Base-by-base conservation (phyloP, 768 basidiomycete species). In the Cyclocybe cylindracea region DNA sequence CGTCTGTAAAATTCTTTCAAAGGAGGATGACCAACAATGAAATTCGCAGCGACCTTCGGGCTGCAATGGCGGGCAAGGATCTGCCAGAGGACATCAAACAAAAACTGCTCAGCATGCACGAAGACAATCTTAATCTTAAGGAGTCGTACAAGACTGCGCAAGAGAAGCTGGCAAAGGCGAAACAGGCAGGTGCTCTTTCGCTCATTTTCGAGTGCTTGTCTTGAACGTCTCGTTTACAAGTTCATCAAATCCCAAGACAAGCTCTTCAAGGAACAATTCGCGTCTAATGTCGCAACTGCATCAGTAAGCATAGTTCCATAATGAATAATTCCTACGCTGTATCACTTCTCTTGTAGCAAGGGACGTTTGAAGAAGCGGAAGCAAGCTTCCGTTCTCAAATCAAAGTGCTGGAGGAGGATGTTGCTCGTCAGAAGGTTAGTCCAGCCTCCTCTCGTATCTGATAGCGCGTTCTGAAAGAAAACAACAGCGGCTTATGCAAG, bases 231-330 rank as follows among this genome's bases (percentile, higher is more conserved):
- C 16, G 24, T 46, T 37, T 7, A 31, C 10, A 50, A 95, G 91
- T 94, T 96, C 69, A 93, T 98, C 74, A 93, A 92, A 66, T 79
- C 85, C 32, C 94, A 96, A 67, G 94, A 97, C 70, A 89, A 89
- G 57, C 75, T 93, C 29, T 88, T 94, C 71, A 89, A 88, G 58
- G 89, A 92, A 62, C 86, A 87, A 61, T 85, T 86, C 44, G 83
- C 85, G 4, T 80, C 83, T 45, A 78, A 77, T 58, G 73, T 71
- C 31, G 75, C 72, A 16, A 60, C 70, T 48, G 62, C 74, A 33
- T 68, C 79, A 37, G 86, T 86, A 56, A 55, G 76, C 66, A 37
- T 19, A 19, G 24, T 24, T 24, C 24, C 24, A 24, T 3, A 5
- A 3, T 5, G 24, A 31, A 35, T 36, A 14, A 13, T 52, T 39